Conservation (phyloP, 1,139 yeast species). For the Suhomyces maxii region DNA sequence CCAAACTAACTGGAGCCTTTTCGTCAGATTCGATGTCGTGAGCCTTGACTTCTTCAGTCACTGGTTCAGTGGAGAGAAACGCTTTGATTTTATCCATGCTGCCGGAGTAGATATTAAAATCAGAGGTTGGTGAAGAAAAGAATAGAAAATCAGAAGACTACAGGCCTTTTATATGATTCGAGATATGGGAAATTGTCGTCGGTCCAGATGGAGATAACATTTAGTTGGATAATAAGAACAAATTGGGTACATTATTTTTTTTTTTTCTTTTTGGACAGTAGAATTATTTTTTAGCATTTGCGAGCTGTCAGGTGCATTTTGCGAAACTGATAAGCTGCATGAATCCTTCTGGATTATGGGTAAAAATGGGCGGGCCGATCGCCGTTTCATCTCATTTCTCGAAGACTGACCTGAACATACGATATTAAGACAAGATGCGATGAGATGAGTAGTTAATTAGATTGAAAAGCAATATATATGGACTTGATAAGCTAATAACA, state of each 20-base stretch:
- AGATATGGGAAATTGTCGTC: not conserved
- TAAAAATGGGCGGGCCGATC: not conserved
- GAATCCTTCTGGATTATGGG: not conserved
- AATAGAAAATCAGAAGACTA: not conserved
- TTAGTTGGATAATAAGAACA: not conserved
- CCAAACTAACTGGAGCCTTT: slow-evolving; percentile 14
- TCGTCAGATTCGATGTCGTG: slow-evolving; percentile 23
- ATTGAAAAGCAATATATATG: too few species aligned
- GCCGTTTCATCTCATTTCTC: too few species aligned
- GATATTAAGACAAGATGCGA: too few species aligned
- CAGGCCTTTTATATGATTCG: not conserved
- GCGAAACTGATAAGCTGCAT: not conserved
- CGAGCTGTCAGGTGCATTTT: not conserved
- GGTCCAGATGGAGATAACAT: not conserved
- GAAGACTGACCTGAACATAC: too few species aligned
- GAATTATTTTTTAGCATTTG: not conserved
- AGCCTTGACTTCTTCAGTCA: slow-evolving; percentile 9
- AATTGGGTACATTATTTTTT: not conserved
- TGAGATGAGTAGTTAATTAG: too few species aligned
- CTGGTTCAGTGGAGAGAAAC: slow-evolving; percentile 10
- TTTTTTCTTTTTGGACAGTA: not conserved
- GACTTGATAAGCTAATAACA: too few species aligned
- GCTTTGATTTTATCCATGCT: slow-evolving; percentile 22
- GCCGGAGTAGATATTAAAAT: not conserved
- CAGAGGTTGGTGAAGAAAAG: not conserved